Conservation (phyloP, 208 protist genomes). For the Endotrypanum monterogeii region DNA sequence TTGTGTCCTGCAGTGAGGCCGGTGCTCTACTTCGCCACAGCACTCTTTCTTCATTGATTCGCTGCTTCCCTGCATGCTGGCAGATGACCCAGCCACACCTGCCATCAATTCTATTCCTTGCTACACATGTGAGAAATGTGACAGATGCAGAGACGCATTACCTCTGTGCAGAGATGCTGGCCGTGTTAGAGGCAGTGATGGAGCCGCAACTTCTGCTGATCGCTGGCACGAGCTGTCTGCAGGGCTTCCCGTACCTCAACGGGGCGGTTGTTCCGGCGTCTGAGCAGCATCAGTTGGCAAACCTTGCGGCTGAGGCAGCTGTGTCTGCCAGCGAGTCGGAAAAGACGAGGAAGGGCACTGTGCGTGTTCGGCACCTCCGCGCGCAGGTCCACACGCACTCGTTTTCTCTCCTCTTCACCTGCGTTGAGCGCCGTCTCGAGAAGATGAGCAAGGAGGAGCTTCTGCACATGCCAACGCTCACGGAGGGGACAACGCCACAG, state of each 20-base stretch:
- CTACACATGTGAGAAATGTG: constrained; percentile 43
- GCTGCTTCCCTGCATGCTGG: constrained; percentile 81
- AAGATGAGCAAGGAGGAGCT: constrained; percentile 77
- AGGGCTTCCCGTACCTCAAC: constrained; percentile 55
- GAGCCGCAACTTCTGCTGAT: constrained; percentile 85
- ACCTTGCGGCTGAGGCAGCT: constrained; percentile 16
- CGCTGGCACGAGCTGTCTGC: constrained; percentile 63
- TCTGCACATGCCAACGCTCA: constrained; percentile 59
- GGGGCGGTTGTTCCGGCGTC: constrained; percentile 32
- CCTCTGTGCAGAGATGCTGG: constrained; percentile 72
- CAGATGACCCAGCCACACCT: constrained; percentile 85
- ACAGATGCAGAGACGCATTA: constrained; percentile 79
- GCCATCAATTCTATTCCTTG: constrained; percentile 51
- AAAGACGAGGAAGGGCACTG: constrained; percentile 17
- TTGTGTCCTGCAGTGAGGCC: constrained; percentile 39
- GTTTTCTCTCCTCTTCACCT: constrained; percentile 72
- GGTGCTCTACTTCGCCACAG: constrained; percentile 75
- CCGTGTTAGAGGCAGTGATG: constrained; percentile 84
- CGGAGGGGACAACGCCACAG: constrained; percentile 48
- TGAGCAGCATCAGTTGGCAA: constrained; percentile 31
- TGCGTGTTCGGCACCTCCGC: constrained; percentile 32
- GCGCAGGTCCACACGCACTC: constrained; percentile 74
- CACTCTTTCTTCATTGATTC: constrained; percentile 58
- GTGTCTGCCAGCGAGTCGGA: background rate
- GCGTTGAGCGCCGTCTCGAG: constrained; percentile 66